Evolutionary conservation across 2,329 filamentous ascomycete species (phyloP), one percentile per base, ranked within the genome.

Genomic region (Septoria petroselini): DNA sequence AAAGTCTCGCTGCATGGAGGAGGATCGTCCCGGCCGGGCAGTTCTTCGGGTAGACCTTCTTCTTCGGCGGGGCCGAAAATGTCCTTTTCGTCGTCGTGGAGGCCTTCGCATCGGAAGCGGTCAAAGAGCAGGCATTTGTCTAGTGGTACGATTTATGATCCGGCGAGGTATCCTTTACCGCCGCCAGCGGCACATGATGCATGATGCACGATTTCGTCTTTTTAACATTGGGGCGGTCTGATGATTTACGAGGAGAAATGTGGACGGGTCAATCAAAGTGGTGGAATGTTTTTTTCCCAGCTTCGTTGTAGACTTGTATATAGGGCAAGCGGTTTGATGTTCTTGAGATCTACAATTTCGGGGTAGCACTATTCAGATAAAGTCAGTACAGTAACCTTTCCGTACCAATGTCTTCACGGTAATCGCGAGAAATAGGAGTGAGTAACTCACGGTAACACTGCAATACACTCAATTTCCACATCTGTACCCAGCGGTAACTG

Each of bases 381-480:
- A n/a, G n/a, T n/a, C n/a, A n/a, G n/a, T n/a, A n/a, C n/a, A n/a
- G n/a, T n/a, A n/a, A n/a, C n/a, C n/a, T n/a, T n/a, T n/a, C n/a
- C n/a, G n/a, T n/a, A n/a, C n/a, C n/a, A n/a, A n/a, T n/a, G n/a
- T n/a, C n/a, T n/a, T n/a, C n/a, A n/a, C n/a, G n/a, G n/a, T n/a
- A n/a, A n/a, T n/a, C n/a, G n/a, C n/a, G n/a, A n/a, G n/a, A n/a
- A 34, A 27, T 19, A 9, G 15, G 33, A 48, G 34, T 30, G 25
- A 42, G 34, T 23, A 38, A 52, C 61, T 58, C 55, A 68, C 58
- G 63, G 58, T 37, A 68, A 18, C 14, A 65, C 62, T 25, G 72
- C 76, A 52, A 71, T 70, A 54, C 73, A 78, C 63, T 80, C 76
- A 62, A 80, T 77, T 66, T 79, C 76, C 1, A 79, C 74, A 65